phyloP scores from a whole-genome alignment of 805 yeast species.

The Saccharomyces eubayanus region DNA sequence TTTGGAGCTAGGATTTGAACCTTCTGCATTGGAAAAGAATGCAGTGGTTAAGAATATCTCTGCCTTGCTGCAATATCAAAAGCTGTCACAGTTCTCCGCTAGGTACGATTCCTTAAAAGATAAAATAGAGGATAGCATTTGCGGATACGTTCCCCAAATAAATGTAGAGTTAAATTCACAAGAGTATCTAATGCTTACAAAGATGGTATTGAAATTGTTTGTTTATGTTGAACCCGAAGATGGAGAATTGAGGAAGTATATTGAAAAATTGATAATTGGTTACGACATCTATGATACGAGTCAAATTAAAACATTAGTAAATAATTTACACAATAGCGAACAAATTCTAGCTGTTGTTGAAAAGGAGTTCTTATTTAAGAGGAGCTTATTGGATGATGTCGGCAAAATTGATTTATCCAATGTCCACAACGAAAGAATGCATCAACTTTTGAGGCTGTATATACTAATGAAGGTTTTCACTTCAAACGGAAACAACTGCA shows the following conservation, averaged over 20 bases:
- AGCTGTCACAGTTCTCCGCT: slow-evolving; percentile 39
- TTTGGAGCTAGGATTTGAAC: slow-evolving; percentile 55
- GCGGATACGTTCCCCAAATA: slow-evolving; percentile 63
- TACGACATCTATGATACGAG: slow-evolving; percentile 58
- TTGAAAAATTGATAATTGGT: slow-evolving; percentile 60
- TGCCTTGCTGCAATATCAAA: slow-evolving; percentile 51
- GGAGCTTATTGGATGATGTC: slow-evolving; percentile 42
- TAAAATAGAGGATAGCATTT: slow-evolving; percentile 37
- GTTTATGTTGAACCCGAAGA: slow-evolving; percentile 68
- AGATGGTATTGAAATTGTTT: slow-evolving; percentile 53
- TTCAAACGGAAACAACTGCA: slow-evolving; percentile 24
- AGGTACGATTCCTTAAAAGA: slow-evolving; percentile 23
- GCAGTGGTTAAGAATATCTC: slow-evolving; percentile 59
- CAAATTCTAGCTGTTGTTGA: slow-evolving; percentile 35
- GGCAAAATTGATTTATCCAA: slow-evolving; percentile 38
- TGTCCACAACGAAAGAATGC: slow-evolving; percentile 32
- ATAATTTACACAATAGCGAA: slow-evolving; percentile 42
- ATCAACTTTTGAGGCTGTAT: slow-evolving; percentile 36
- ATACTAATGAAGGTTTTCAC: slow-evolving; percentile 39
- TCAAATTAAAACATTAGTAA: slow-evolving; percentile 41
- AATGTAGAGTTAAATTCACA: slow-evolving; percentile 60
- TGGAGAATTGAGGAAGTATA: slow-evolving; percentile 45
- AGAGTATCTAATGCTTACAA: slow-evolving; percentile 62
- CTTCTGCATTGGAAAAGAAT: slow-evolving; percentile 38
- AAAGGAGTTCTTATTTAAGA: slow-evolving; percentile 42